Percentiles rank a stretch among this genome's conserved stretches.
Conservation (phyloP, 176 grass and related monocot genomes). For the Chloris gayana region DNA sequence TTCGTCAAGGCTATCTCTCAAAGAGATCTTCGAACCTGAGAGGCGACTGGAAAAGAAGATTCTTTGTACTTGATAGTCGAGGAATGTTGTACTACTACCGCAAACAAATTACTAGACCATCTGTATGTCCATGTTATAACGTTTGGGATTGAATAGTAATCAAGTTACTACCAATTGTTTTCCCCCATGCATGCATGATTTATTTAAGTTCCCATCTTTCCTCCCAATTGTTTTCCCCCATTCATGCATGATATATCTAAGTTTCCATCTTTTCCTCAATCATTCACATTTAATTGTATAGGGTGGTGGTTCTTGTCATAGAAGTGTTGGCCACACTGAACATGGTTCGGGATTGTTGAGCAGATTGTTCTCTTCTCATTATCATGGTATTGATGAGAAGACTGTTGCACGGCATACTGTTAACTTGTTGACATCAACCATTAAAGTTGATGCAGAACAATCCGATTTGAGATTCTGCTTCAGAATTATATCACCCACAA, state of each 20-base stretch:
- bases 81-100: slow-evolving; percentile 99
- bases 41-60: slow-evolving; percentile 99
- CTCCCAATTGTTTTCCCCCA: too few relatives aligned
- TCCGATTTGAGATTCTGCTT: slow-evolving; percentile 97
- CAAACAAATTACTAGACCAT: slow-evolving; percentile 83
- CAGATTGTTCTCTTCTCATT: slow-evolving; percentile 99
- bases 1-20: slow-evolving; percentile 96
- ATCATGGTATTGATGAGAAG: slow-evolving; percentile 94
- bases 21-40: slow-evolving; percentile 95
- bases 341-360: slow-evolving; percentile 94
- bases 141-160: slow-evolving; percentile 39
- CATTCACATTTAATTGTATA: slow-evolving; percentile 49
- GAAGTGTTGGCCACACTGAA: slow-evolving; percentile 59
- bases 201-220: too few relatives aligned
- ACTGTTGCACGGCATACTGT: slow-evolving; percentile 96
- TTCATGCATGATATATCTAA: too few relatives aligned
- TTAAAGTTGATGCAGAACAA: slow-evolving; percentile 92
- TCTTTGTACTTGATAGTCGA: slow-evolving; percentile 98
- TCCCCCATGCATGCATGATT: slow-evolving; percentile 23
- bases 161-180: neutral
- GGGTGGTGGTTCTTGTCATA: slow-evolving; percentile 66
- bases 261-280: slow-evolving; percentile 30
- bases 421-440: slow-evolving; percentile 94
- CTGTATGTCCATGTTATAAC: slow-evolving; percentile 56
- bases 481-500: slow-evolving; percentile 94